Evolutionary conservation across 2,329 filamentous ascomycete species (phyloP).

Genomic region (Fusarium newnesense): DNA sequence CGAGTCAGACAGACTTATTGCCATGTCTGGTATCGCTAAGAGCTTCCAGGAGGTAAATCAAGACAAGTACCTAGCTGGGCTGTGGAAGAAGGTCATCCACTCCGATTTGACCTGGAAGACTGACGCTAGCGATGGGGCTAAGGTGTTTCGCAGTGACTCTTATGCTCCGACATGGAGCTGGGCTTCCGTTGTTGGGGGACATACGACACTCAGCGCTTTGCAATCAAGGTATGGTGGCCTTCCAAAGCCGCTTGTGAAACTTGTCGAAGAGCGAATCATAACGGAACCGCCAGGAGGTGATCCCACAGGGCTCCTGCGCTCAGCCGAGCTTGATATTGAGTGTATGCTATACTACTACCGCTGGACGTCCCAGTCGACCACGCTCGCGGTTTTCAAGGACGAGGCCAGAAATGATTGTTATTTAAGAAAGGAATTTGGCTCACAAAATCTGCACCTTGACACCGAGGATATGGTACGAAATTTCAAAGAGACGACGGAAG

Average conservation of each 20-base stretch:
- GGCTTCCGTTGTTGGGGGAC: not conserved
- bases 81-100: accelerated
- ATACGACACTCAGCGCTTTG: accelerated
- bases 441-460: not conserved
- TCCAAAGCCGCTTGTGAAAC: not conserved
- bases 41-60: too few species aligned
- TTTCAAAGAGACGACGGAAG: not conserved
- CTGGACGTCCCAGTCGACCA: not conserved
- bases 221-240: accelerated
- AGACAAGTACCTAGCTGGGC: too few species aligned
- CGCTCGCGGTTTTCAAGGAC: not conserved
- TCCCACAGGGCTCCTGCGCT: accelerated
- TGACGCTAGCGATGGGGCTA: too few species aligned
- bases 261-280: accelerated
- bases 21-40: not conserved
- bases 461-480: not conserved
- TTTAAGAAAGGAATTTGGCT: accelerated
- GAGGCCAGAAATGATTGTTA: not conserved
- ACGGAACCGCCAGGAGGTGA: accelerated
- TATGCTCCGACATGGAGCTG: not conserved
- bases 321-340: not conserved
- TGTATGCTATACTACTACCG: not conserved
- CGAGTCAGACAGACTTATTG: not conserved
- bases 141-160: not conserved
- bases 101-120: too few species aligned